These are phyloP conservation scores for Nosema muscidifuracis DNA, from an alignment of 371 early-diverging fungal species.

Conservation along the genomic window DNA sequence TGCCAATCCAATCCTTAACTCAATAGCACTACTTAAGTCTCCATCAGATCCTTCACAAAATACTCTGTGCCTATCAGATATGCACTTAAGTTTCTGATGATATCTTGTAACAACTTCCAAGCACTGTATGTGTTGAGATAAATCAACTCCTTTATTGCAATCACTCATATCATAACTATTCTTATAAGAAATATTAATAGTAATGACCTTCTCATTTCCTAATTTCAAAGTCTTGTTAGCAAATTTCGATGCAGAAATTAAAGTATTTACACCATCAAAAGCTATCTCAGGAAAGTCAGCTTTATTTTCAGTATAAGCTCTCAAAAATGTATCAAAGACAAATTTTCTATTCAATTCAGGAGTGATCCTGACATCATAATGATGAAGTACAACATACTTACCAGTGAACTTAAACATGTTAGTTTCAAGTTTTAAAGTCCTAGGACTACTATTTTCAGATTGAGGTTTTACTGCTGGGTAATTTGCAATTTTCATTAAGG, in stretches of 20 bases:
- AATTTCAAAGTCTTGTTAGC: conserved; percentile 6
- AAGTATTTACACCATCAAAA: conserved; percentile 41
- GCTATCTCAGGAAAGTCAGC: background rate
- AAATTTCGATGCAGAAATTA: conserved; percentile 34
- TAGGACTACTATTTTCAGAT: background rate
- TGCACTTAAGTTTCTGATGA: conserved; percentile 15
- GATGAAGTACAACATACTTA: background rate
- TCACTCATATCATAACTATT: conserved; percentile 15
- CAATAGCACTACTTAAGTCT: conserved; percentile 29
- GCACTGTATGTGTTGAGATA: conserved; percentile 22
- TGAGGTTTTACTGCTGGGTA: conserved; percentile 2
- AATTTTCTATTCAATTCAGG: conserved; percentile 39
- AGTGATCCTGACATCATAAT: conserved; percentile 31
- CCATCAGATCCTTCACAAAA: background rate
- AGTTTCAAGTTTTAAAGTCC: background rate
- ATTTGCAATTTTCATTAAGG: background rate
- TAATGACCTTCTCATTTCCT: conserved; percentile 3
- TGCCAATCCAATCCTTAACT: conserved; percentile 43
- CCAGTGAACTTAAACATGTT: conserved; percentile 40
- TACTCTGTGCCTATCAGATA: conserved; percentile 29
- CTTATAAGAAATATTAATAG: conserved; percentile 19
- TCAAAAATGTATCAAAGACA: background rate
- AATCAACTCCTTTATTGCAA: background rate
- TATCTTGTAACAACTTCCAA: conserved; percentile 27
- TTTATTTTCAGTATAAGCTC: background rate